Conservation (phyloP, 805 yeast genomes). For the Huiozyma naganishii region DNA sequence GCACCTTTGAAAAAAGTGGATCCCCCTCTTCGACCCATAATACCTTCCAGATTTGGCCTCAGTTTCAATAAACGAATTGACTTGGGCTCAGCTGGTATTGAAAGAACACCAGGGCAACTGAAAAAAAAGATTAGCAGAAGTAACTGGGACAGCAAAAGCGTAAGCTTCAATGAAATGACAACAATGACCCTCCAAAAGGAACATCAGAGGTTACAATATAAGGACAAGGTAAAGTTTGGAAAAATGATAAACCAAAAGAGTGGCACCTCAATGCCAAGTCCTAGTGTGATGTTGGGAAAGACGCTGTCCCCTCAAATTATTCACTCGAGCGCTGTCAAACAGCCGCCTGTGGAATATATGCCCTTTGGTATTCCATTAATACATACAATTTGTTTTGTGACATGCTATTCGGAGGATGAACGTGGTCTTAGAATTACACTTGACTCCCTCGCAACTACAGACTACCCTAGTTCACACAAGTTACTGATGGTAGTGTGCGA, state of each 20-base stretch:
- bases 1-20: constrained; percentile 46
- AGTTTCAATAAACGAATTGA: neutral
- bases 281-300: neutral
- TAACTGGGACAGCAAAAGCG: no score
- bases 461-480: constrained; percentile 91
- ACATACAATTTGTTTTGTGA: constrained; percentile 66
- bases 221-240: neutral
- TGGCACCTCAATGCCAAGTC: constrained; percentile 1
- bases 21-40: constrained; percentile 37
- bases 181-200: constrained; percentile 58
- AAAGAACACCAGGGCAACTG: neutral
- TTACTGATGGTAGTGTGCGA: constrained; percentile 79
- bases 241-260: constrained; percentile 26
- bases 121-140: neutral
- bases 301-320: constrained; percentile 28
- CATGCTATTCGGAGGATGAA: constrained; percentile 91
- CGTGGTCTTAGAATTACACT: constrained; percentile 77
- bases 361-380: constrained; percentile 77
- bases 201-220: no score
- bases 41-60: constrained; percentile 1
- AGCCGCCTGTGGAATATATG: constrained; percentile 81
- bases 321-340: constrained; percentile 75
- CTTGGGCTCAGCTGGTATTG: neutral
- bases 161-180: constrained; percentile 22
- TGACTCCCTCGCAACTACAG: constrained; percentile 91